These are phyloP conservation scores for Nicotiana attenuata DNA, from an alignment of 257 asterid species.

Conservation along the genomic window DNA sequence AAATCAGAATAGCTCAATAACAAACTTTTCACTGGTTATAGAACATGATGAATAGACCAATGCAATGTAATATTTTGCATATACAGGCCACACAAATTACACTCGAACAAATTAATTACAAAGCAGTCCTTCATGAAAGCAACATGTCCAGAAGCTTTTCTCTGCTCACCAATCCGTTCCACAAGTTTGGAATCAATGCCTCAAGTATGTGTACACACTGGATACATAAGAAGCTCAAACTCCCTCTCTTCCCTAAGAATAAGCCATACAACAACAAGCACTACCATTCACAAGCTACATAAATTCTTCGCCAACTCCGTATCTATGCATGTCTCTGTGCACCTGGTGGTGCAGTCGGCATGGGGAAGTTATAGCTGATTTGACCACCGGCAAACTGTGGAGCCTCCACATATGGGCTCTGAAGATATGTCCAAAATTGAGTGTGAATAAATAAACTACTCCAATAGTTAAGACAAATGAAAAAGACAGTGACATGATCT, in stretches of 20 bases:
- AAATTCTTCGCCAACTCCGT: neutral
- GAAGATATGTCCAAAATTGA: slow-evolving; percentile 17
- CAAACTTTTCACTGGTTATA: neutral
- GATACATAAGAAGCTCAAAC: slow-evolving; percentile 13
- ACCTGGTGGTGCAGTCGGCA: slow-evolving; percentile 96
- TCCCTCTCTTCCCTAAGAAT: slow-evolving; percentile 10
- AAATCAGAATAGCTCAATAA: neutral
- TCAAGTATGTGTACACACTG: neutral
- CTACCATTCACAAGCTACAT: neutral
- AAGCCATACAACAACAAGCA: slow-evolving; percentile 14
- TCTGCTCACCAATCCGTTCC: neutral
- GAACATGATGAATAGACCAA: slow-evolving; percentile 2
- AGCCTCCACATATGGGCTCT: slow-evolving; percentile 97
- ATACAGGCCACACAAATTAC: slow-evolving; percentile 6
- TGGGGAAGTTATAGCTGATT: slow-evolving; percentile 52
- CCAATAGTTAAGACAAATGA: neutral
- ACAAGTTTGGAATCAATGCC: neutral
- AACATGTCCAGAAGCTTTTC: slow-evolving; percentile 1
- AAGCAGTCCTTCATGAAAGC: slow-evolving; percentile 2
- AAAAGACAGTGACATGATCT: neutral
- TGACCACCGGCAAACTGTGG: slow-evolving; percentile 54
- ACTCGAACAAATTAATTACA: neutral
- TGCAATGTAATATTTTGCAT: slow-evolving; percentile 8
- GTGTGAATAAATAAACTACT: neutral
- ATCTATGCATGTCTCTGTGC: slow-evolving; percentile 53